Percentiles rank a stretch among this genome's conserved stretches.
These are phyloP conservation scores for Calonectria leucothoes DNA, from an alignment of 2,329 filamentous ascomycete genomes.

Conservation along the genomic window DNA sequence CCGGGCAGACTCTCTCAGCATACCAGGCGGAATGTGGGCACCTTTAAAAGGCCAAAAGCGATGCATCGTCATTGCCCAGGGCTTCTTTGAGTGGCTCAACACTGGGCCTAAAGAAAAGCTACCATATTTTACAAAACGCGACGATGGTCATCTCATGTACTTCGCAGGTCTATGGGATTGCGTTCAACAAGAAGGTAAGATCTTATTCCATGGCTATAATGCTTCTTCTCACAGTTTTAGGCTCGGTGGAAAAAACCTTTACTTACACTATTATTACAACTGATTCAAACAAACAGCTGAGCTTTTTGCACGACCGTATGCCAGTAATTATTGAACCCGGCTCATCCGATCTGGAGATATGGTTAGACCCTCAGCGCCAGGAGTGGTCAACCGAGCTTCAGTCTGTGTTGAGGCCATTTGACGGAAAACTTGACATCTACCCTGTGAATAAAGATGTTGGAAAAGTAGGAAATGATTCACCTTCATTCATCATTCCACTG, in stretches of 20 bases:
- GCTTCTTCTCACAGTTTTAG: conserved; percentile 21
- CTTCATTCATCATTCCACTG: conserved; percentile 84
- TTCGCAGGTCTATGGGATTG: conserved; percentile 95
- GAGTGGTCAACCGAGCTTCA: conserved; percentile 87
- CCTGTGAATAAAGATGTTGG: conserved; percentile 90
- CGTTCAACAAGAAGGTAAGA: conserved; percentile 79
- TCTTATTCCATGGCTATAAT: neutral
- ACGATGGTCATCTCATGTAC: conserved; percentile 86
- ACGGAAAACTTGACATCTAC: conserved; percentile 85
- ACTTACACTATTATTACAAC: conserved; percentile 97
- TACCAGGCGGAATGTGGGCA: conserved; percentile 87
- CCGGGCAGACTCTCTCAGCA: conserved; percentile 84
- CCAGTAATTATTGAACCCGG: conserved; percentile 88
- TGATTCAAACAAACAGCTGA: conserved; percentile 82
- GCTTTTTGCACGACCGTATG: conserved; percentile 94
- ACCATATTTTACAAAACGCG: conserved; percentile 85
- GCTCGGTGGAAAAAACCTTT: conserved; percentile 74
- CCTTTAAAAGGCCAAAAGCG: conserved; percentile 91
- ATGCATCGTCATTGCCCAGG: conserved; percentile 88
- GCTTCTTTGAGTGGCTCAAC: conserved; percentile 97
- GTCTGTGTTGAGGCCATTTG: conserved; percentile 80
- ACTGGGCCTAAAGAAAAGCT: conserved; percentile 81
- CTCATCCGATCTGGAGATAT: conserved; percentile 75
- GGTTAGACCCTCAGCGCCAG: conserved; percentile 79
- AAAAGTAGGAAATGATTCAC: conserved; percentile 92